These are phyloP conservation scores for Diutina neorugosa DNA, from an alignment of 1,139 yeast genomes.

Conservation along the genomic window DNA sequence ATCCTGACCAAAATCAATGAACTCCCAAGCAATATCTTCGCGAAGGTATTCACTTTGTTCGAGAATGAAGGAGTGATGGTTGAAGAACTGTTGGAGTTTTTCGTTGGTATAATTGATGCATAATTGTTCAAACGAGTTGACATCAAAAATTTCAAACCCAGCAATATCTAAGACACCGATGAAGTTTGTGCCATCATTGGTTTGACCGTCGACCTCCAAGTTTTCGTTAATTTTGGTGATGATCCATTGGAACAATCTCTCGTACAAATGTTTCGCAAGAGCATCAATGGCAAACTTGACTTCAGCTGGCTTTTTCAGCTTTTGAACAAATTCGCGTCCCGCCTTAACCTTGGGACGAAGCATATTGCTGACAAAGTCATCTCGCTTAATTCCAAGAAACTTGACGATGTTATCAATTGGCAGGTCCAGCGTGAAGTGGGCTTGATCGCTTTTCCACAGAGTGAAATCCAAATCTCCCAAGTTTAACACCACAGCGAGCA, in stretches of 20 bases:
- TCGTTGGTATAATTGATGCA: slow-evolving; percentile 97
- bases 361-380: slow-evolving; percentile 43
- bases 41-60: slow-evolving; percentile 93
- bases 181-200: slow-evolving; percentile 28
- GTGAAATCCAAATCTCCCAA: slow-evolving; percentile 76
- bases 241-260: slow-evolving; percentile 66
- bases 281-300: slow-evolving; percentile 81
- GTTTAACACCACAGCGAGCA: slow-evolving; percentile 69
- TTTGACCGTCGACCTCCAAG: slow-evolving; percentile 18
- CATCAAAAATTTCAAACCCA: slow-evolving; percentile 89
- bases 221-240: slow-evolving; percentile 70
- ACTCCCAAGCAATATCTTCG: slow-evolving; percentile 94
- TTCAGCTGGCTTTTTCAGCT: slow-evolving; percentile 69
- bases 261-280: slow-evolving; percentile 76
- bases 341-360: slow-evolving; percentile 82
- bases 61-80: slow-evolving; percentile 92
- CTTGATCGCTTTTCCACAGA: slow-evolving; percentile 70
- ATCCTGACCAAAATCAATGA: slow-evolving; percentile 94
- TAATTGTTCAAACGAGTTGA: slow-evolving; percentile 88
- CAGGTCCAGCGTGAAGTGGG: slow-evolving; percentile 43
- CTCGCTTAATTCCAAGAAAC: slow-evolving; percentile 51
- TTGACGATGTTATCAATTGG: slow-evolving; percentile 48
- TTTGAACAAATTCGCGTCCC: slow-evolving; percentile 77
- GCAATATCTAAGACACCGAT: slow-evolving; percentile 96
- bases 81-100: slow-evolving; percentile 90